Percentiles rank a stretch among this genome's conserved stretches.
Conservation (phyloP, 2,329 filamentous ascomycete species). For the Beauveria australis region DNA sequence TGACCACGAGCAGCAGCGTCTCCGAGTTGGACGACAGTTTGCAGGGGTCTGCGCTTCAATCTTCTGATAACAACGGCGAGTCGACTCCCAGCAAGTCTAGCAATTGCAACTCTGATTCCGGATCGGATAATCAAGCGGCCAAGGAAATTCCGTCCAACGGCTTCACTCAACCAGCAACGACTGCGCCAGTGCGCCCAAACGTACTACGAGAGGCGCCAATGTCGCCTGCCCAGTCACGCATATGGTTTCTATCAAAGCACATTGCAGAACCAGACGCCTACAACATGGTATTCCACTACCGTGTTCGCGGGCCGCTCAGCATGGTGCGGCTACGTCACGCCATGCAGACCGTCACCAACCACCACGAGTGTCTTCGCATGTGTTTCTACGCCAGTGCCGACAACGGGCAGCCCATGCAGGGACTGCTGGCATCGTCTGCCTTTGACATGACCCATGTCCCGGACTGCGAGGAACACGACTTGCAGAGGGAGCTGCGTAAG, state of each 20-base stretch:
- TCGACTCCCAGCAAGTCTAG: not conserved
- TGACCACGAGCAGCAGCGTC: not conserved
- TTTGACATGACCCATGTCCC: slow-evolving; percentile 20
- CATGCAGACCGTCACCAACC: slow-evolving; percentile 19
- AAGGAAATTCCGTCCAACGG: too few species aligned
- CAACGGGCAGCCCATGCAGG: slow-evolving; percentile 16
- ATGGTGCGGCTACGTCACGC: slow-evolving; percentile 25
- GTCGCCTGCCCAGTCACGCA: slow-evolving; percentile 24
- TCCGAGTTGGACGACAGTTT: not conserved
- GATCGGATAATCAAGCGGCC: not conserved
- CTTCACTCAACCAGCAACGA: not conserved
- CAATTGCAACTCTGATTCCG: not conserved
- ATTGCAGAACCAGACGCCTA: slow-evolving; percentile 29
- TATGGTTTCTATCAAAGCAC: slow-evolving; percentile 30
- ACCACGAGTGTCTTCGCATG: slow-evolving; percentile 28
- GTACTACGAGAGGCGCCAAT: slow-evolving; percentile 21
- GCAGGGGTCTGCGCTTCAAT: not conserved
- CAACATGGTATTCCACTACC: slow-evolving; percentile 28
- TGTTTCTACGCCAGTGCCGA: slow-evolving; percentile 17
- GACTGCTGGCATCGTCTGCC: slow-evolving; percentile 17
- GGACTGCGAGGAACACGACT: slow-evolving; percentile 16
- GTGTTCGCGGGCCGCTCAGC: slow-evolving; percentile 25
- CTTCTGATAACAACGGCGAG: not conserved
- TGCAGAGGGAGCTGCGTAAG: slow-evolving; percentile 23
- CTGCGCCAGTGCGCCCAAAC: slow-evolving; percentile 18